A percentile compares a stretch with the other conserved stretches of the same genome.
Evolutionary conservation across 805 yeast genomes (phyloP).

Genomic region (Teunomyces panamensis): DNA sequence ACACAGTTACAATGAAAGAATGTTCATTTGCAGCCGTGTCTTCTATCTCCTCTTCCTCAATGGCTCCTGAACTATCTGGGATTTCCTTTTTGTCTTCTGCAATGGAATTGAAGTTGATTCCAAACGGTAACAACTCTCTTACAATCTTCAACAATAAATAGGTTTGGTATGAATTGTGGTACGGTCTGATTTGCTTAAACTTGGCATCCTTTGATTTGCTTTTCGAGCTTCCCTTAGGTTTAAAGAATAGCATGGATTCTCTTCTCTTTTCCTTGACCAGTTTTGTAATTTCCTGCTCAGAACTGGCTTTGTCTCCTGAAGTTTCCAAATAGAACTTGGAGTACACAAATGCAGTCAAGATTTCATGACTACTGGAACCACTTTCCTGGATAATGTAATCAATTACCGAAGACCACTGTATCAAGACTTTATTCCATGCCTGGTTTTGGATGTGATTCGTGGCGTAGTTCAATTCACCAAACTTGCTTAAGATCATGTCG

Average conservation of each 20-base stretch:
- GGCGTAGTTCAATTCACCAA: slow-evolving; percentile 19
- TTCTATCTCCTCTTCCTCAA: slow-evolving; percentile 18
- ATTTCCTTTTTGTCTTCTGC: slow-evolving; percentile 9
- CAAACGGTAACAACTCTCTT: slow-evolving; percentile 33
- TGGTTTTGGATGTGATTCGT: slow-evolving; percentile 29
- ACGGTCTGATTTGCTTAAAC: slow-evolving; percentile 22
- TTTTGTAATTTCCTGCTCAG: background rate
- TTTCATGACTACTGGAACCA: slow-evolving; percentile 38
- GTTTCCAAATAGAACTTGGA: slow-evolving; percentile 22
- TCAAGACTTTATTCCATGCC: slow-evolving; percentile 28
- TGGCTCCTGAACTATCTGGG: slow-evolving; percentile 1
- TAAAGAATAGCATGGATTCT: slow-evolving; percentile 27
- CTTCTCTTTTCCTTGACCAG: slow-evolving; percentile 14
- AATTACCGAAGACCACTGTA: slow-evolving; percentile 28
- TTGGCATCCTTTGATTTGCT: slow-evolving; percentile 16
- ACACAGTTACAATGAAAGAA: slow-evolving; percentile 27
- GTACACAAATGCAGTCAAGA: slow-evolving; percentile 29
- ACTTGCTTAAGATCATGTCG: slow-evolving; percentile 29
- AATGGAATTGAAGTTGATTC: slow-evolving; percentile 29
- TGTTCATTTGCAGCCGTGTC: slow-evolving; percentile 13
- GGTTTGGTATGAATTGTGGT: slow-evolving; percentile 34
- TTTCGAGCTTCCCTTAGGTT: slow-evolving; percentile 16
- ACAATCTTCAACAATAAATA: slow-evolving; percentile 27
- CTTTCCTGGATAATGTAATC: slow-evolving; percentile 33
- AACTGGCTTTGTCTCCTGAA: slow-evolving; percentile 3